phyloP scores from a whole-genome alignment of 345 rosid genomes.

The Acer yangbiense region DNA sequence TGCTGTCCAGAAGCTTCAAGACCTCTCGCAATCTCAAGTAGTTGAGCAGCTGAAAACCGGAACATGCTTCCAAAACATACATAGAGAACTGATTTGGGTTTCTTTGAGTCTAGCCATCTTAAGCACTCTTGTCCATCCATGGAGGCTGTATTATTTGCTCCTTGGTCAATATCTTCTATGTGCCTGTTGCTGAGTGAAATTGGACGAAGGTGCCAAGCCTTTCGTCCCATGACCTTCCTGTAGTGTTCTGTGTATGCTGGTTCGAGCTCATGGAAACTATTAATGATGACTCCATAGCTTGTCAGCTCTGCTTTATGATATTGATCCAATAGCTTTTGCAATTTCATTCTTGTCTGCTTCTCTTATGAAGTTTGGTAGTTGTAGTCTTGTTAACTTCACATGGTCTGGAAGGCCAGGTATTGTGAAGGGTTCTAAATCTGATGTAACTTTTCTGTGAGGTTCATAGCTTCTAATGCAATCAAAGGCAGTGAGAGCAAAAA shows the following conservation, averaged over 20 bases:
- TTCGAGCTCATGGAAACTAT: conserved; percentile 1
- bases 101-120: conserved; percentile 37
- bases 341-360: not conserved
- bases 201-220: conserved; percentile 1
- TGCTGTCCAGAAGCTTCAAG: conserved; percentile 36
- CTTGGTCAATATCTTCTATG: not conserved
- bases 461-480: not conserved
- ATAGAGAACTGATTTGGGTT: conserved; percentile 38
- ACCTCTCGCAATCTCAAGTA: conserved; percentile 36
- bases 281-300: conserved; percentile 19
- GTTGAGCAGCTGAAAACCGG: conserved; percentile 26
- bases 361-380: not conserved
- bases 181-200: conserved; percentile 13
- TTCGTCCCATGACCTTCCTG: not conserved
- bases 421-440: not conserved
- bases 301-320: not conserved
- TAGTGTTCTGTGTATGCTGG: not conserved
- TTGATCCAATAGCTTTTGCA: not conserved
- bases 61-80: conserved; percentile 39
- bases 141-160: conserved; percentile 17
- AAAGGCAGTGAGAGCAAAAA: not conserved
- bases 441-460: conserved; percentile 13
- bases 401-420: conserved; percentile 2
- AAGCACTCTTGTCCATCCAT: conserved; percentile 29
- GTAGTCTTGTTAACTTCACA: not conserved